Percentiles rank a stretch among this genome's conserved stretches.
phyloP scores from a whole-genome alignment of 2,329 filamentous ascomycete species.

The Monilinia polystroma region DNA sequence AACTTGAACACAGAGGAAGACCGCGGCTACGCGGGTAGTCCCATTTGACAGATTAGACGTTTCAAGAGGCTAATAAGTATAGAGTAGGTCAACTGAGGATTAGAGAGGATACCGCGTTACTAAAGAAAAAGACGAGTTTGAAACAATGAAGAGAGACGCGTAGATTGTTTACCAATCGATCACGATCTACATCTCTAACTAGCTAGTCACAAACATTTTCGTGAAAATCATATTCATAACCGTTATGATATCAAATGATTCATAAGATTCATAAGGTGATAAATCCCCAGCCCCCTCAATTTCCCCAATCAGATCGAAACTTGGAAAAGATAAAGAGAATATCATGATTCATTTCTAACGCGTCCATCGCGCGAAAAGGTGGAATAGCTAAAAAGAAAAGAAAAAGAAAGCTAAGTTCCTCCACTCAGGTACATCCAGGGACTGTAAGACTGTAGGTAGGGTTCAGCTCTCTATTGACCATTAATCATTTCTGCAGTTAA shows the following conservation, averaged over 20 bases:
- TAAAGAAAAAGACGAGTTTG: background rate
- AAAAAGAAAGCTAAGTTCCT: slow-evolving; percentile 1
- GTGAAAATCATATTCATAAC: too few relatives aligned
- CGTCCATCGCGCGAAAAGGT: background rate
- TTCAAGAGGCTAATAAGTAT: background rate
- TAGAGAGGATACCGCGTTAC: slow-evolving; percentile 1
- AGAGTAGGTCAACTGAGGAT: background rate
- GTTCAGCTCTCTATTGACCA: background rate
- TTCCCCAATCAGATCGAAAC: background rate
- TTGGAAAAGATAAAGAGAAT: background rate
- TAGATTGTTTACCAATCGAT: slow-evolving; percentile 2
- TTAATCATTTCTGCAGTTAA: background rate
- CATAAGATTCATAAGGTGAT: background rate
- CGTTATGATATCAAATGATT: background rate
- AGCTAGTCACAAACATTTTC: background rate
- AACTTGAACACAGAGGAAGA: background rate
- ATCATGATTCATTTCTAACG: slow-evolving; percentile 7
- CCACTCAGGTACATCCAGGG: slow-evolving; percentile 11
- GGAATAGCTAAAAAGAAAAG: background rate
- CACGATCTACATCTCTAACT: background rate
- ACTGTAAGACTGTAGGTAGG: slow-evolving; percentile 3
- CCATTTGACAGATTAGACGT: slow-evolving; percentile 21
- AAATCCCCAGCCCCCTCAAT: slow-evolving; percentile 18
- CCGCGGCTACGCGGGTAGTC: slow-evolving; percentile 23
- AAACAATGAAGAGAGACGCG: slow-evolving; percentile 3